phyloP scores from a whole-genome alignment of 192 early-diverging fungal species.

The Piromyces sp. region DNA sequence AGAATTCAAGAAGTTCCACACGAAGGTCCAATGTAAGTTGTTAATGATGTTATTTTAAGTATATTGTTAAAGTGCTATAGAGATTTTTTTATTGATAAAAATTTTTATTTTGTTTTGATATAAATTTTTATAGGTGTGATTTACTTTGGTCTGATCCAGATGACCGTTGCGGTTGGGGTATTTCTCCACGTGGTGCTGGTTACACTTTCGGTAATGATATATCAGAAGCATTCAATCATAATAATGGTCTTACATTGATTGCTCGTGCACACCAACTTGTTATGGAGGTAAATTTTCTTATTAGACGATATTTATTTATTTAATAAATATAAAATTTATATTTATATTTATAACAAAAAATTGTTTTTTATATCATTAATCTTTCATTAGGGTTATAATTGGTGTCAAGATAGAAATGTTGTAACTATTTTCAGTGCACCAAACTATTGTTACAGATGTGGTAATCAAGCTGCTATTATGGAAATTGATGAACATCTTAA shows the following conservation, averaged over 20 bases:
- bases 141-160: constrained; percentile 78
- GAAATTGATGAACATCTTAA: constrained; percentile 98
- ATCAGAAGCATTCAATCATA: constrained; percentile 74
- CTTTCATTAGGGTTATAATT: constrained; percentile 76
- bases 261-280: constrained; percentile 87
- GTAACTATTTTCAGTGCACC: constrained; percentile 98
- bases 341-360: not conserved
- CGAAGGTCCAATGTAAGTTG: constrained; percentile 27
- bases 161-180: constrained; percentile 73
- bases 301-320: not conserved
- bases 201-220: constrained; percentile 84
- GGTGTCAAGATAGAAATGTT: constrained; percentile 94
- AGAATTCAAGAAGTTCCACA: constrained; percentile 83
- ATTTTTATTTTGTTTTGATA: not conserved
- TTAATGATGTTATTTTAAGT: not conserved
- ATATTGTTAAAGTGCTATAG: not conserved
- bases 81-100: no score
- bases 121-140: constrained; percentile 46
- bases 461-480: constrained; percentile 99
- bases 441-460: constrained; percentile 99
- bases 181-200: constrained; percentile 68
- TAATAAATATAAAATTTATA: no score
- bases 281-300: constrained; percentile 47
- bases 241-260: constrained; percentile 91
- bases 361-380: no score